These are phyloP conservation scores for Microthyrium microscopicum DNA, from an alignment of 2,329 filamentous ascomycete species.

Conservation along the genomic window DNA sequence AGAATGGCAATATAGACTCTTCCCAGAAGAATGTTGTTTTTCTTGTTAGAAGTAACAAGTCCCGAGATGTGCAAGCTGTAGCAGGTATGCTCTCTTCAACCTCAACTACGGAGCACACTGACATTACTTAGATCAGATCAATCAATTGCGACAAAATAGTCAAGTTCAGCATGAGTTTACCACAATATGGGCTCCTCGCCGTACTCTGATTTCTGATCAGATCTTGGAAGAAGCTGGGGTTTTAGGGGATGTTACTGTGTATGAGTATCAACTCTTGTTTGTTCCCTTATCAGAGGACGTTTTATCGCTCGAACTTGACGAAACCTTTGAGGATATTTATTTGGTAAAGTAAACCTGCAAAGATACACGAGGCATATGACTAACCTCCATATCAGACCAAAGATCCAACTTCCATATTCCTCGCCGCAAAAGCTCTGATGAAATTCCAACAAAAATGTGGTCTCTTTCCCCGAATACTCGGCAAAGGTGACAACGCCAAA, in stretches of 20 bases:
- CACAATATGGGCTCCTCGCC: constrained; percentile 87
- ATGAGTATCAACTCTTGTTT: constrained; percentile 77
- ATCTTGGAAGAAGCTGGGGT: constrained; percentile 87
- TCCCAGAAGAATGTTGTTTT: constrained; percentile 93
- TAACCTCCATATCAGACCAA: constrained; percentile 39
- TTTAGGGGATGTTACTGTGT: constrained; percentile 76
- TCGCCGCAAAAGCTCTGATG: constrained; percentile 87
- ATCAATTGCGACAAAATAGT: constrained; percentile 71
- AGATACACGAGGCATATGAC: neutral
- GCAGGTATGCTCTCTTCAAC: constrained; percentile 64
- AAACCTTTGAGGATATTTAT: constrained; percentile 76
- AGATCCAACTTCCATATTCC: constrained; percentile 78
- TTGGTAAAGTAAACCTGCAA: constrained; percentile 33
- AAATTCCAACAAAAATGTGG: constrained; percentile 81
- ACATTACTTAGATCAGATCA: constrained; percentile 66
- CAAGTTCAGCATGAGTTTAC: constrained; percentile 90
- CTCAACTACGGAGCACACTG: constrained; percentile 24
- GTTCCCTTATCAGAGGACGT: constrained; percentile 84
- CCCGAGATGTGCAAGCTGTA: constrained; percentile 66
- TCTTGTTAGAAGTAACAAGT: constrained; percentile 77
- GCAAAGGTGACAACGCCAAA: constrained; percentile 90
- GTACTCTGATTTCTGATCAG: constrained; percentile 80
- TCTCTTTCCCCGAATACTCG: constrained; percentile 83
- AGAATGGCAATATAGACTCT: constrained; percentile 88
- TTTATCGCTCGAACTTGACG: constrained; percentile 75